Evolutionary conservation across 306 rosid genomes (phyloP).

Genomic region (Vigna hirtella): DNA sequence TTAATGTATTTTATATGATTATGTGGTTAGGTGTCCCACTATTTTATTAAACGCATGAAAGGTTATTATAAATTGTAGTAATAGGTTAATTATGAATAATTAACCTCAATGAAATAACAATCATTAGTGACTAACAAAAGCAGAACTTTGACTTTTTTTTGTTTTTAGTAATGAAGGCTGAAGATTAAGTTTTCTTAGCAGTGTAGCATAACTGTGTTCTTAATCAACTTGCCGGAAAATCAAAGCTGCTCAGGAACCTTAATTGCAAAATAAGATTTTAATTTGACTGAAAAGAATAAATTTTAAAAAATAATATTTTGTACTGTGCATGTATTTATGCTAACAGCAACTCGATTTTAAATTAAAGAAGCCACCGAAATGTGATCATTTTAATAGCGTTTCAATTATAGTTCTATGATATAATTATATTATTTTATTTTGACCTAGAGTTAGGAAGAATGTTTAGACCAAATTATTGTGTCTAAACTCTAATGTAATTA

Average conservation of each 20-base stretch:
- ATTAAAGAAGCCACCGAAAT: conserved; percentile 38
- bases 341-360: conserved; percentile 1
- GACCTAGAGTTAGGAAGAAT: conserved; percentile 43
- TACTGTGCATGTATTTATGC: conserved; percentile 8
- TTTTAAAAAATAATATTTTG: not conserved
- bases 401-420: conserved; percentile 35
- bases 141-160: not conserved
- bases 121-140: conserved; percentile 37
- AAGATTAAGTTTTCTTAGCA: not conserved
- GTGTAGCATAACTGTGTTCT: not conserved
- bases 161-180: conserved; percentile 8
- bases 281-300: not conserved
- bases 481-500: conserved; percentile 48
- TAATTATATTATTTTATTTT: conserved; percentile 38
- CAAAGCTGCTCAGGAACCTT: not conserved
- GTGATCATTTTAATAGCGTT: conserved; percentile 20
- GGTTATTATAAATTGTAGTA: not conserved
- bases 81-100: conserved; percentile 34
- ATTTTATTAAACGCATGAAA: conserved; percentile 11
- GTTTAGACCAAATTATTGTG: conserved; percentile 50
- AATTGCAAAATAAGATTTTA: conserved; percentile 13
- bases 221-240: conserved; percentile 3
- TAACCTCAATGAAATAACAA: conserved; percentile 39
- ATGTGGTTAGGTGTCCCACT: no score
- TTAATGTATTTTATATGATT: not conserved